Evolutionary conservation across 1,284 basidiomycete genomes (phyloP).

Genomic region (Earliella scabrosa): DNA sequence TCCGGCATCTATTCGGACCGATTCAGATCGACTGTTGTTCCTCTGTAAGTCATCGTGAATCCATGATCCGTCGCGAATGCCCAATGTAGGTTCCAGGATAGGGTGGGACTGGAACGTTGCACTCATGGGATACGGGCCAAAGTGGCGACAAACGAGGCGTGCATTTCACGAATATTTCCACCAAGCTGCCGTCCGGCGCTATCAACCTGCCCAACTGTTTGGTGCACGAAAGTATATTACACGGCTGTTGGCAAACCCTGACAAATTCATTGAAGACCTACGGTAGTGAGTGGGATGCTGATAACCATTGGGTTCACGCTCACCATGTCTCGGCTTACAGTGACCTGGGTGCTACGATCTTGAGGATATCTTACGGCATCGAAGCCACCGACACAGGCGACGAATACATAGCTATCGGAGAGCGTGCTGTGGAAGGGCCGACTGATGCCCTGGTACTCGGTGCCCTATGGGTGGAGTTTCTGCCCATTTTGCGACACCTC

Average conservation of each 20-base stretch:
- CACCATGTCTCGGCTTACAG: conserved; percentile 1
- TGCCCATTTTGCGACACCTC: conserved; percentile 38
- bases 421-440: conserved; percentile 16
- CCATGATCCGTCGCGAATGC: neutral
- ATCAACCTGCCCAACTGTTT: conserved; percentile 8
- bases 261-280: conserved; percentile 12
- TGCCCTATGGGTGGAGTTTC: conserved; percentile 24
- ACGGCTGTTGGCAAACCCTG: conserved; percentile 9
- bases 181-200: conserved; percentile 10
- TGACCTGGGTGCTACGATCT: conserved; percentile 14
- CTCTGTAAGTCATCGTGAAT: conserved; percentile 3
- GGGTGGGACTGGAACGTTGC: conserved; percentile 26
- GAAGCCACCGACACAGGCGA: conserved; percentile 6
- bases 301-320: too few species aligned
- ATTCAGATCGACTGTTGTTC: conserved; percentile 11
- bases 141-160: conserved; percentile 25
- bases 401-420: conserved; percentile 12
- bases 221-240: conserved; percentile 10
- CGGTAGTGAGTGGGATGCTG: conserved; percentile 12
- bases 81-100: conserved; percentile 4
- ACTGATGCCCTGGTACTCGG: conserved; percentile 19
- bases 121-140: conserved; percentile 25
- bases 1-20: conserved; percentile 36
- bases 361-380: conserved; percentile 16
- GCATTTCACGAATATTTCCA: conserved; percentile 26